A percentile compares a stretch with the other conserved stretches of the same genome.
Conservation (phyloP, 495 filamentous ascomycete species). For the Aspergillus steynii region DNA sequence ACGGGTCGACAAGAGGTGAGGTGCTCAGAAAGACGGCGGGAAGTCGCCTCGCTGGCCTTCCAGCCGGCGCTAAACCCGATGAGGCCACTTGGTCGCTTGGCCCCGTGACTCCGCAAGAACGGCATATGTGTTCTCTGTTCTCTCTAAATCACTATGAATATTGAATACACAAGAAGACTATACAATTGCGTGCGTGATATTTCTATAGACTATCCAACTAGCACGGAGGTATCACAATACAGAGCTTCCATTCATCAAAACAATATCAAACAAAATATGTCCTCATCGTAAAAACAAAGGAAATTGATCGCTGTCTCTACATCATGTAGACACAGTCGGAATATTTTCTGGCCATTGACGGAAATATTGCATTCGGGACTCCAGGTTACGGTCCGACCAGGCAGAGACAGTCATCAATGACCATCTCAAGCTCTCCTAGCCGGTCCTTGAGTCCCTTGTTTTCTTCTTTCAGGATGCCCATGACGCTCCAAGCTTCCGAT, state of each 20-base stretch:
- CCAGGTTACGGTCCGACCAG: conserved; percentile 49
- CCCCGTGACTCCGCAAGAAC: conserved; percentile 7
- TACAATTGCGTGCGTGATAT: not conserved
- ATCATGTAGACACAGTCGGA: not conserved
- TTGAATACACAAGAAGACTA: no score
- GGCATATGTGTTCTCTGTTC: not conserved
- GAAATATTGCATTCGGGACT: not conserved
- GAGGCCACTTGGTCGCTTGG: conserved; percentile 48
- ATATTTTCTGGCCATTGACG: conserved; percentile 1
- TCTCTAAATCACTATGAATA: no score
- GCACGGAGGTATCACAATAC: not conserved
- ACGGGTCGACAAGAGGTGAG: conserved; percentile 32
- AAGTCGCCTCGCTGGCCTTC: conserved; percentile 45
- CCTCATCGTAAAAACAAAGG: not conserved
- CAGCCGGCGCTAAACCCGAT: conserved; percentile 44
- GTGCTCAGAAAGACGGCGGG: conserved; percentile 14
- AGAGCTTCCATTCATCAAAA: not conserved
- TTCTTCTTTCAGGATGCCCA: conserved; percentile 69
- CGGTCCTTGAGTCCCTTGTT: conserved; percentile 69
- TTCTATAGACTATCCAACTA: not conserved
- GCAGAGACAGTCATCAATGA: conserved; percentile 71
- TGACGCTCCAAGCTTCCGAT: conserved; percentile 70
- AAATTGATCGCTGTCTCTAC: not conserved
- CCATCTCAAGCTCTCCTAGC: conserved; percentile 64
- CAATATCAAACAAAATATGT: not conserved